A percentile compares a stretch with the other conserved stretches of the same genome.
These are phyloP conservation scores for Jackrogersella minutella DNA, from an alignment of 495 filamentous ascomycete species.

Conservation along the genomic window DNA sequence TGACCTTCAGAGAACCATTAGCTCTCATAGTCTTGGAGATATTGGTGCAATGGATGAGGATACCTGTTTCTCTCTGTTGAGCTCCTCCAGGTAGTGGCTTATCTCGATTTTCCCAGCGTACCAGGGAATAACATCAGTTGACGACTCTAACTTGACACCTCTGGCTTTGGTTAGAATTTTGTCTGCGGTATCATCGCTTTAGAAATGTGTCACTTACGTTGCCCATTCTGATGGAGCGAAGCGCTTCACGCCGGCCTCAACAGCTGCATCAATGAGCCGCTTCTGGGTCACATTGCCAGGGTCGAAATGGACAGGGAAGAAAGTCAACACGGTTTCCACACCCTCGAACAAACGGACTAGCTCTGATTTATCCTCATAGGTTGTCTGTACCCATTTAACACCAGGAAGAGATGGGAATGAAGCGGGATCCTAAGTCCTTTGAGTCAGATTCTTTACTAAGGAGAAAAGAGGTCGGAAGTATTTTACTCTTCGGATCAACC, in stretches of 20 bases:
- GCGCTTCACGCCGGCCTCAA: conserved; percentile 62
- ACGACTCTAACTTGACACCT: conserved; percentile 13
- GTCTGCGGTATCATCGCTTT: too few species aligned
- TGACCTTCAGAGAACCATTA: conserved; percentile 46
- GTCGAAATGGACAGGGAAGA: conserved; percentile 51
- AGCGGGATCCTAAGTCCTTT: conserved; percentile 18
- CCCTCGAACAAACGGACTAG: conserved; percentile 53
- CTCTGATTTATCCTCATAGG: conserved; percentile 51
- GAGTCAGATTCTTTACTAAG: not conserved
- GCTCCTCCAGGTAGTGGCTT: conserved; percentile 54
- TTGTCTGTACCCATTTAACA: conserved; percentile 47
- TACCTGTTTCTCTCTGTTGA: conserved; percentile 62
- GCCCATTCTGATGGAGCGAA: conserved; percentile 61
- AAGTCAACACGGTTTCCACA: conserved; percentile 62
- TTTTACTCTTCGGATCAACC: conserved; percentile 55
- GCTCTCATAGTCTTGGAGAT: not conserved
- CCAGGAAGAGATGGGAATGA: conserved; percentile 25
- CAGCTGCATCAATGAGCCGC: conserved; percentile 60
- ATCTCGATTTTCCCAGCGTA: conserved; percentile 57
- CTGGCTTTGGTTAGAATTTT: not conserved
- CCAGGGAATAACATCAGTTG: conserved; percentile 48
- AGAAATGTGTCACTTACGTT: conserved; percentile 27
- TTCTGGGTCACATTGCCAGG: conserved; percentile 49
- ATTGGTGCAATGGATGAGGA: not conserved
- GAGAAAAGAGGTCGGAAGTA: not conserved